Evolutionary conservation across 441 rosid genomes (phyloP).

Genomic region (Capsella rubella): DNA sequence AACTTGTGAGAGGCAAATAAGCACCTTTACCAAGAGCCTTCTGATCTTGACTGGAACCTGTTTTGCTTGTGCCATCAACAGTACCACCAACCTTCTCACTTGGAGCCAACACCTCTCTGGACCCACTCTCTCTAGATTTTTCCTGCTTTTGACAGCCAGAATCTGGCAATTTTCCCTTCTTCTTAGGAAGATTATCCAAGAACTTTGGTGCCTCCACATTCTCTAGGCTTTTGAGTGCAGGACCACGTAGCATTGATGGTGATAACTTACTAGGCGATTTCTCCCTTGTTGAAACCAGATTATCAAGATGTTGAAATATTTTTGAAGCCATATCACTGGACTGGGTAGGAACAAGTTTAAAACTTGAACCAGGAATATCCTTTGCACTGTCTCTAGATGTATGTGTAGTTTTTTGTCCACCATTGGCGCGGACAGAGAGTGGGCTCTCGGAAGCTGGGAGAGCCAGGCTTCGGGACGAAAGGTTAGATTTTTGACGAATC

Average conservation of each 20-base stretch:
- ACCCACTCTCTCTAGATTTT: constrained; percentile 55
- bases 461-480: constrained; percentile 57
- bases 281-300: constrained; percentile 67
- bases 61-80: constrained; percentile 46
- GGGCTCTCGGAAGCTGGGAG: constrained; percentile 54
- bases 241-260: constrained; percentile 77
- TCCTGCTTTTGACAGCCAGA: constrained; percentile 48
- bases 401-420: constrained; percentile 40
- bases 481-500: constrained; percentile 85
- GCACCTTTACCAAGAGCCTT: constrained; percentile 42
- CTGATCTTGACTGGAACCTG: constrained; percentile 44
- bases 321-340: constrained; percentile 85
- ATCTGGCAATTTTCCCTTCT: constrained; percentile 46
- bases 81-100: constrained; percentile 47
- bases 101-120: constrained; percentile 41
- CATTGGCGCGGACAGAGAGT: constrained; percentile 46
- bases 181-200: constrained; percentile 54
- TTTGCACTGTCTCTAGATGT: constrained; percentile 50
- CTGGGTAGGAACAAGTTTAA: constrained; percentile 66
- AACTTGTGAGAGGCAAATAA: constrained; percentile 45
- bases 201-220: constrained; percentile 67
- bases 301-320: constrained; percentile 79
- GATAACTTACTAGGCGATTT: constrained; percentile 82
- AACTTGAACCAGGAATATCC: constrained; percentile 52
- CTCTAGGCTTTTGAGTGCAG: constrained; percentile 81